These are phyloP conservation scores for Fraxinus dipetala DNA, from an alignment of 305 asterid genomes.

Conservation along the genomic window DNA sequence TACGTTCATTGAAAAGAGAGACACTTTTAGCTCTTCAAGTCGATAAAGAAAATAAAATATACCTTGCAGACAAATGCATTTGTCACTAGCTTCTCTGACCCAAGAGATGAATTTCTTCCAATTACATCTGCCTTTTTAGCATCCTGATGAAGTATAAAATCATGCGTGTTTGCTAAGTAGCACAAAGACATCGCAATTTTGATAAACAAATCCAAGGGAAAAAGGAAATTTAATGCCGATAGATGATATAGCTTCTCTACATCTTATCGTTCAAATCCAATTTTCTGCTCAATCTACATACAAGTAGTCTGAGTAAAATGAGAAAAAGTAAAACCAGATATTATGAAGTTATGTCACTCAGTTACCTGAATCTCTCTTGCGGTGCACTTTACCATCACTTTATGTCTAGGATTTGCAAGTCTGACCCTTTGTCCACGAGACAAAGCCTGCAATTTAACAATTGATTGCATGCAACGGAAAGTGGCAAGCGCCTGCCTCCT, in stretches of 20 bases:
- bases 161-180: not conserved
- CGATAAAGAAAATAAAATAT: conserved; percentile 18
- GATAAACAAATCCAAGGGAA: not conserved
- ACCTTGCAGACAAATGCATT: conserved; percentile 73
- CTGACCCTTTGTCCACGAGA: conserved; percentile 79
- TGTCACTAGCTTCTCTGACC: conserved; percentile 50
- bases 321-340: conserved; percentile 15
- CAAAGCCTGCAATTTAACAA: conserved; percentile 77
- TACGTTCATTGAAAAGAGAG: not conserved
- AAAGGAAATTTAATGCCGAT: not conserved
- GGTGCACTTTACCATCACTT: conserved; percentile 26
- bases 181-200: not conserved
- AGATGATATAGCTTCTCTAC: not conserved
- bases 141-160: conserved; percentile 31
- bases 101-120: conserved; percentile 33
- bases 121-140: conserved; percentile 33
- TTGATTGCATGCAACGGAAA: conserved; percentile 74
- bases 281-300: not conserved
- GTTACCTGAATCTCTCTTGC: conserved; percentile 41
- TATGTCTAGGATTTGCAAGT: conserved; percentile 36
- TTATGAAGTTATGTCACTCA: conserved; percentile 15
- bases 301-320: not conserved
- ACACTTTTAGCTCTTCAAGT: not conserved
- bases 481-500: conserved; percentile 96
- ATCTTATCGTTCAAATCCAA: not conserved